phyloP scores from a whole-genome alignment of 257 asterid species.

The Hygrophila difformis region DNA sequence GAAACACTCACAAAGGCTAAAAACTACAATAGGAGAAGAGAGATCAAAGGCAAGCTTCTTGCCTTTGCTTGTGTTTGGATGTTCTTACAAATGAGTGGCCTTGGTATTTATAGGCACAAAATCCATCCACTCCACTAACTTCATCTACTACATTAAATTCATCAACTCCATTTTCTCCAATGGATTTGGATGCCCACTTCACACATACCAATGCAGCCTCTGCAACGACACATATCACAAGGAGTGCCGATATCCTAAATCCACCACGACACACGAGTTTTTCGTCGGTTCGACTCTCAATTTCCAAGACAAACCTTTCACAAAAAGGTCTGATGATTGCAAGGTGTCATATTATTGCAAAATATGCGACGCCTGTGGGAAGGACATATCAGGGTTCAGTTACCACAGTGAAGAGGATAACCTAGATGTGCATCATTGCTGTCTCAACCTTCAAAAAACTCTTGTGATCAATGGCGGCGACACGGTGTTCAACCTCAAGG shows the following conservation, averaged over 20 bases:
- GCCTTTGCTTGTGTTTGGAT: too few relatives aligned
- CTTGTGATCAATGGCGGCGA: slow-evolving; percentile 10
- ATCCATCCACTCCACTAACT: too few relatives aligned
- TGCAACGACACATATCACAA: slow-evolving; percentile 25
- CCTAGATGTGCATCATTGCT: slow-evolving; percentile 21
- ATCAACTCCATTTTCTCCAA: too few relatives aligned
- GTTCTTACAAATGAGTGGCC: too few relatives aligned
- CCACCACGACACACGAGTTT: slow-evolving; percentile 6
- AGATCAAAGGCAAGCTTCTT: too few relatives aligned
- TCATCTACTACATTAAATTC: too few relatives aligned
- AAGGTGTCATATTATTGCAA: neutral
- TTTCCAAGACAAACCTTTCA: slow-evolving; percentile 5
- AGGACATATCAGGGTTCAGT: slow-evolving; percentile 21
- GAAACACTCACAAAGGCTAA: too few relatives aligned
- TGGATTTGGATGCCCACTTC: too few relatives aligned
- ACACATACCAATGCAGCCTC: slow-evolving; percentile 10
- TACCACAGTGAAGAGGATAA: slow-evolving; percentile 15
- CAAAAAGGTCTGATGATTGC: neutral
- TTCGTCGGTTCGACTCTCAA: slow-evolving; percentile 7
- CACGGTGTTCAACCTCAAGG: slow-evolving; percentile 13
- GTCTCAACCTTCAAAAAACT: slow-evolving; percentile 15
- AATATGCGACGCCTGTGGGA: slow-evolving; percentile 28
- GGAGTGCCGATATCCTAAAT: slow-evolving; percentile 11
- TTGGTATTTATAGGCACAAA: too few relatives aligned
- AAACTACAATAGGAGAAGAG: too few relatives aligned